Evolutionary conservation across 1,284 basidiomycete genomes (phyloP), one percentile per base, ranked within the genome.

Genomic region (Inonotus hispidus): DNA sequence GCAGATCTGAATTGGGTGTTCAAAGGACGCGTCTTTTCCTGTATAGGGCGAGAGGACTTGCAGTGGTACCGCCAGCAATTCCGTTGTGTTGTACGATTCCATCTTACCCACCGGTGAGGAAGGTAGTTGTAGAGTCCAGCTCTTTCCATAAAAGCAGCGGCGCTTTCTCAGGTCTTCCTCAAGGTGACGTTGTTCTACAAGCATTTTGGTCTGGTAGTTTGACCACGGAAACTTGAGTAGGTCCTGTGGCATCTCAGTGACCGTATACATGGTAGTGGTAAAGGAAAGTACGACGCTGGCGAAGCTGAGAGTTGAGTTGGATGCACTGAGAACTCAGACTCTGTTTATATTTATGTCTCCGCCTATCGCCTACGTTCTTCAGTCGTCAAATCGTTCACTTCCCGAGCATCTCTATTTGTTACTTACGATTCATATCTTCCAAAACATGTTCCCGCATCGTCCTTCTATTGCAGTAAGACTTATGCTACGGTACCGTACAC

Each of bases 111-210:
- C 79, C 82, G 81, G 64, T 82, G 81, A 60, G 75, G 77, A n/a
- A 87, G 73, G 70, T 89, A 86, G 67, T 88, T 88, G 68, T 90
- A 85, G 49, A 84, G 76, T 1, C 79, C 78, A 1, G 70, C 60
- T 21, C 71, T 65, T n/a, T 8, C 78, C 76, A 66, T 77, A 85
- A 68, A 82, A 84, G 65, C 81, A 82, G 66, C 88, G 85, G 66
- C 85, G 80, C 8, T 70, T 68, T 60, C 81, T 72, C 52, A 82
- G 76, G 66, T 88, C 86, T 65, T 80, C 75, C 63, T 79, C 73
- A 14, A 88, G 68, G 1, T 88, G 72, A 19, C 75, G 70, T 64
- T n/a, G n/a, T n/a, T 85, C 78, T 0, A 74, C 72, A 8, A 74
- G 67, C 16, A 66, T 68, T 55, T 82, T 84, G 1, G 80, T 82